Evolutionary conservation across 306 rosid genomes (phyloP).

Genomic region (Adenanthera pavonina): DNA sequence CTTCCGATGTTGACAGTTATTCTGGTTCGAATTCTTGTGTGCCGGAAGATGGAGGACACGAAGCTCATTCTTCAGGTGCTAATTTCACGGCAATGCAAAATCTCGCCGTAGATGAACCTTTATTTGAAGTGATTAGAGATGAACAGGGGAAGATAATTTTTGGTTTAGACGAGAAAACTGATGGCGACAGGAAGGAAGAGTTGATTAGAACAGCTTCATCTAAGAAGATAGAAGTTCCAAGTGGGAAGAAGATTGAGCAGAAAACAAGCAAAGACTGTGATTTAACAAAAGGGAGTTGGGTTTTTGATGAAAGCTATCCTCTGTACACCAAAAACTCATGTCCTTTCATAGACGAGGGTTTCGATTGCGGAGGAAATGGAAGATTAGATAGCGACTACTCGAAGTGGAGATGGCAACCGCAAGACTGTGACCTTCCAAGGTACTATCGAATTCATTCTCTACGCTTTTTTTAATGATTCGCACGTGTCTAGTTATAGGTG

Average conservation of each 20-base stretch:
- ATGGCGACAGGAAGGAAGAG: slow-evolving; percentile 24
- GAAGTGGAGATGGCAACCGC: slow-evolving; percentile 89
- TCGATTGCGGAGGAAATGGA: slow-evolving; percentile 87
- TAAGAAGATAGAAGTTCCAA: slow-evolving; percentile 39
- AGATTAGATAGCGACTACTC: slow-evolving; percentile 68
- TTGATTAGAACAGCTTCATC: slow-evolving; percentile 29
- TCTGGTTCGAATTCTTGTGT: slow-evolving; percentile 45
- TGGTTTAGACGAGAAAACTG: slow-evolving; percentile 34
- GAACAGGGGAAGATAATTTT: slow-evolving; percentile 35
- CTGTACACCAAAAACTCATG: slow-evolving; percentile 70
- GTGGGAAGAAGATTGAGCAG: slow-evolving; percentile 37
- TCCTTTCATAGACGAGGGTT: slow-evolving; percentile 90
- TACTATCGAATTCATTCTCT: slow-evolving; percentile 20
- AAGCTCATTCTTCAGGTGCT: slow-evolving; percentile 36
- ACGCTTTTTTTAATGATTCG: not conserved
- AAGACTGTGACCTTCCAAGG: slow-evolving; percentile 75
- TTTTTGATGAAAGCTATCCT: slow-evolving; percentile 77
- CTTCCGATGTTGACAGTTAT: slow-evolving; percentile 44
- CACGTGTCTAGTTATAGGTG: slow-evolving; percentile 23
- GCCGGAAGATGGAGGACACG: slow-evolving; percentile 31
- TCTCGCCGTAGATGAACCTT: slow-evolving; percentile 24
- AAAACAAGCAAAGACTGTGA: slow-evolving; percentile 62
- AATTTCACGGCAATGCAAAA: slow-evolving; percentile 44
- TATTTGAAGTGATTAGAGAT: slow-evolving; percentile 14
- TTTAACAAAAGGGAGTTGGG: slow-evolving; percentile 75